These are phyloP conservation scores for Penicillium psychrosexuale DNA, from an alignment of 2,329 filamentous ascomycete genomes.

Conservation along the genomic window DNA sequence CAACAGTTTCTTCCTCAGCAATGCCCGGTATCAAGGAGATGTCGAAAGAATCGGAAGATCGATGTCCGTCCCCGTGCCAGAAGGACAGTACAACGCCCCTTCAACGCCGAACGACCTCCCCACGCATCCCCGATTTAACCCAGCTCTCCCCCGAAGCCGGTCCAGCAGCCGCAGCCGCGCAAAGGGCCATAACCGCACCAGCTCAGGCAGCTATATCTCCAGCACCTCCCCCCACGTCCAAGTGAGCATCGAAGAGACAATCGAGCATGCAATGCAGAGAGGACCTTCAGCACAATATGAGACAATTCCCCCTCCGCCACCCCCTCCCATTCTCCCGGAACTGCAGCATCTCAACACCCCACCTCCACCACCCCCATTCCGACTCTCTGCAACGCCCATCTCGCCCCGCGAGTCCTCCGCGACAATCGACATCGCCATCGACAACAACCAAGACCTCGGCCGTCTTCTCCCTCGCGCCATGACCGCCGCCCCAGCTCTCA, in stretches of 20 bases:
- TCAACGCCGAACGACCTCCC: constrained; percentile 34
- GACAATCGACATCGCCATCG: constrained; percentile 43
- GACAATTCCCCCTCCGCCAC: constrained; percentile 20
- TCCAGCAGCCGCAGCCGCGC: constrained; percentile 40
- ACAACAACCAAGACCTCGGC: constrained; percentile 40
- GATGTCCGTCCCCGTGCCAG: constrained; percentile 40
- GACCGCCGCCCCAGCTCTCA: constrained; percentile 35
- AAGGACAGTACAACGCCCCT: constrained; percentile 20
- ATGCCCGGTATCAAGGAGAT: constrained; percentile 39
- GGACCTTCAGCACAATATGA: constrained; percentile 17
- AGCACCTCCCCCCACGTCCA: constrained; percentile 41
- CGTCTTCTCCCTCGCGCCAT: constrained; percentile 36
- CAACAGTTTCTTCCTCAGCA: constrained; percentile 37
- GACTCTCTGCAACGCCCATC: constrained; percentile 25
- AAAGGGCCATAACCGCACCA: constrained; percentile 30
- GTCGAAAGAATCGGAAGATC: constrained; percentile 37
- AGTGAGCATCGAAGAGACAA: constrained; percentile 55
- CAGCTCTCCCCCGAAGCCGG: constrained; percentile 39
- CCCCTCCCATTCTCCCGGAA: constrained; percentile 54
- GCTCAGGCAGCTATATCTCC: constrained; percentile 25
- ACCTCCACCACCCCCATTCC: constrained; percentile 51
- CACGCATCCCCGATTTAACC: constrained; percentile 42
- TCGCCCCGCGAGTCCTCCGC: constrained; percentile 38
- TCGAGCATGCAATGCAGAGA: constrained; percentile 38
- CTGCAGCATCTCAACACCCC: constrained; percentile 59